phyloP scores from a whole-genome alignment of 2,329 filamentous ascomycete genomes.

The Cordyceps pruinosa region DNA sequence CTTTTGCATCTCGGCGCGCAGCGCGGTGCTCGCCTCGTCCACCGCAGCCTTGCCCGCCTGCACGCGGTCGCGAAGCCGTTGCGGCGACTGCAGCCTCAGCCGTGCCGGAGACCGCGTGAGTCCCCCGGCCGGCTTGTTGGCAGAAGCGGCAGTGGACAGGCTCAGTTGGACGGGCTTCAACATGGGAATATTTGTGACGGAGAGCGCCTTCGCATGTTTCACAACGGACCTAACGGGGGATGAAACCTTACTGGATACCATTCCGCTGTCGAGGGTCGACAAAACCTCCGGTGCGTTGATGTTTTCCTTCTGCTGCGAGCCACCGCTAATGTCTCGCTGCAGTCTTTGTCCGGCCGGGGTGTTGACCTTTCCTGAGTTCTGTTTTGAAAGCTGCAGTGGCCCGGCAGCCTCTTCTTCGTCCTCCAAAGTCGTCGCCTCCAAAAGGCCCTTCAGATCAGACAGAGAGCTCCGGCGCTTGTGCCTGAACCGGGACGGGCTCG shows the following conservation, averaged over 20 bases:
- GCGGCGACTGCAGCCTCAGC: constrained; percentile 62
- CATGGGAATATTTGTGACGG: constrained; percentile 48
- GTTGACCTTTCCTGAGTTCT: constrained; percentile 51
- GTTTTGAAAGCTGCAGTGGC: constrained; percentile 46
- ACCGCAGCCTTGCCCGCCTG: constrained; percentile 73
- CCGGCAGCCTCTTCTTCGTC: constrained; percentile 33
- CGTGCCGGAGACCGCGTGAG: constrained; percentile 33
- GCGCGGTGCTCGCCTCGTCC: constrained; percentile 51
- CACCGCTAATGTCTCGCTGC: constrained; percentile 22
- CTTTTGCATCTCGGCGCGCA: constrained; percentile 4
- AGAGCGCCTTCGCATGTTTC: constrained; percentile 43
- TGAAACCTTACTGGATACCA: constrained; percentile 17
- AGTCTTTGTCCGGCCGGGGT: constrained; percentile 47
- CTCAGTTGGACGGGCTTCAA: constrained; percentile 34
- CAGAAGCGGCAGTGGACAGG: constrained; percentile 21
- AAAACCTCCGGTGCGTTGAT: constrained; percentile 17
- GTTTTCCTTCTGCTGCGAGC: constrained; percentile 46
- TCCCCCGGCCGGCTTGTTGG: constrained; percentile 14
- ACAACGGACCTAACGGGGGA: constrained; percentile 8
- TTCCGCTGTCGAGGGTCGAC: not conserved
- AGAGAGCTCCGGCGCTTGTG: constrained; percentile 87
- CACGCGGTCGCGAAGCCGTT: constrained; percentile 76
- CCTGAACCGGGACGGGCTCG: constrained; percentile 39
- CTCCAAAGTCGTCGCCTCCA: constrained; percentile 51
- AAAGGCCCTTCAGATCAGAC: constrained; percentile 70